Evolutionary conservation across 768 basidiomycete genomes (phyloP), one percentile per base, ranked within the genome.

Genomic region (Phanerochaete sordida): DNA sequence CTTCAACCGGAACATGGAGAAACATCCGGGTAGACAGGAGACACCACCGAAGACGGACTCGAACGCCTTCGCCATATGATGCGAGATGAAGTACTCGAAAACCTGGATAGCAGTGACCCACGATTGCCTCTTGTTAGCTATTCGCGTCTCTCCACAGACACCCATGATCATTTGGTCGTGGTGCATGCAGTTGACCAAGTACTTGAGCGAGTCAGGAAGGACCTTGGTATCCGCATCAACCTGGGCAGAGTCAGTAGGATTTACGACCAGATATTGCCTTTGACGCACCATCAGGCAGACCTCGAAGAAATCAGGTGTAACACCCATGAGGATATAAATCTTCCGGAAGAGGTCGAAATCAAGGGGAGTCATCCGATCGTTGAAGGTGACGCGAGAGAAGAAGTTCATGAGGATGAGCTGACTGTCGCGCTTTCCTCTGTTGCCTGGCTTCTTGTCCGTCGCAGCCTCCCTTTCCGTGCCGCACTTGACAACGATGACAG

Each of bases 321-420:
- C 93, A n/a, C 97, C 96, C 92, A 97, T 98, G 33, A 99, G 82
- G 30, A 88, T 81, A 67, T 98, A 95, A 2, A 94, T 86, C 78
- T 98, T 98, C 55, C 97, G 86, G 81, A 99, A 99, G 35, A 99
- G 80, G 75, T 99, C 97, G 70, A 93, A 99, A 72, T 99, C 97
- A 67, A 99, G 83, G 7, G 97, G 97, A 27, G 84, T 84, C 95
- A 99, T 98, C 60, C 96, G 91, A 72, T 99, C 97, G 73, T 99
- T 98, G 76, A 98, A 99, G 19, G 97, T 99, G 67, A 99, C 97
- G 48, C 93, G 87, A 51, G 94, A 96, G 79, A 98, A 98, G 74
- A 99, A 99, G 77, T 98, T 97, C 97, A 99, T 99, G 68, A 99
- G 82, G 69, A 99, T 92, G 65, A 99, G 87, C 72, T 99, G 97